Evolutionary conservation across 2,329 filamentous ascomycete genomes (phyloP).

Genomic region (Sarocladiaceae sp.): DNA sequence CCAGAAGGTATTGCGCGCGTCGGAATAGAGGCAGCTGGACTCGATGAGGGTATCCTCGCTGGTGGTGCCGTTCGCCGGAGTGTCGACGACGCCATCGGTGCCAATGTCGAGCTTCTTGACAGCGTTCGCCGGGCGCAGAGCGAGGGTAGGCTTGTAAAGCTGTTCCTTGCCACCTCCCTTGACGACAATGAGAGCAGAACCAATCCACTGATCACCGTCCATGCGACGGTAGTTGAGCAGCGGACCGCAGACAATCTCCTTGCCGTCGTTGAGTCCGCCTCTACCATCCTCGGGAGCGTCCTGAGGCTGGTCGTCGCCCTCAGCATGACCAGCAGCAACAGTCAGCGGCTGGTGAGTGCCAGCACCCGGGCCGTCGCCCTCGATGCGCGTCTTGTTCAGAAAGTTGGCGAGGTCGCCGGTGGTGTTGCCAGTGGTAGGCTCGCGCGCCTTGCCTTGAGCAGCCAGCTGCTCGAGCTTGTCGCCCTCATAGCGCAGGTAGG

Average conservation of each 20-base stretch:
- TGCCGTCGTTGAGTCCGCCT: slow-evolving; percentile 35
- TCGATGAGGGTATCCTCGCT: slow-evolving; percentile 38
- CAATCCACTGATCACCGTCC: slow-evolving; percentile 71
- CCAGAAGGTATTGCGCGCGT: slow-evolving; percentile 80
- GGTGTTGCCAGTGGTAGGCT: slow-evolving; percentile 29
- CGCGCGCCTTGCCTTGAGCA: slow-evolving; percentile 22
- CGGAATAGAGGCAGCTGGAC: slow-evolving; percentile 57
- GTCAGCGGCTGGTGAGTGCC: slow-evolving; percentile 45
- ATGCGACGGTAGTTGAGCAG: slow-evolving; percentile 75
- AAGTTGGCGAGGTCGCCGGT: slow-evolving; percentile 53
- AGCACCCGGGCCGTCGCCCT: slow-evolving; percentile 30
- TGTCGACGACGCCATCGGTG: slow-evolving; percentile 19
- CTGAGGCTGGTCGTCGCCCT: slow-evolving; percentile 24
- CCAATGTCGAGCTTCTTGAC: slow-evolving; percentile 17
- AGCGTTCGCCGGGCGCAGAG: slow-evolving; percentile 40
- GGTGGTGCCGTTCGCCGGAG: slow-evolving; percentile 24
- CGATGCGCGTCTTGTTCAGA: slow-evolving; percentile 48
- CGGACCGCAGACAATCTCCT: slow-evolving; percentile 66
- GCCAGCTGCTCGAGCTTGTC: slow-evolving; percentile 14
- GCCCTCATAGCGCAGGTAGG: slow-evolving; percentile 47
- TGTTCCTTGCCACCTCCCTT: slow-evolving; percentile 62
- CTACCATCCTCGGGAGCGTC: slow-evolving; percentile 15
- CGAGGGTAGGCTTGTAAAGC: slow-evolving; percentile 55
- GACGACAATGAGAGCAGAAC: slow-evolving; percentile 81
- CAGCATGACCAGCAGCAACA: slow-evolving; percentile 31